Evolutionary conservation across 768 basidiomycete species (phyloP).

Genomic region (Boletus pseudopeckii): DNA sequence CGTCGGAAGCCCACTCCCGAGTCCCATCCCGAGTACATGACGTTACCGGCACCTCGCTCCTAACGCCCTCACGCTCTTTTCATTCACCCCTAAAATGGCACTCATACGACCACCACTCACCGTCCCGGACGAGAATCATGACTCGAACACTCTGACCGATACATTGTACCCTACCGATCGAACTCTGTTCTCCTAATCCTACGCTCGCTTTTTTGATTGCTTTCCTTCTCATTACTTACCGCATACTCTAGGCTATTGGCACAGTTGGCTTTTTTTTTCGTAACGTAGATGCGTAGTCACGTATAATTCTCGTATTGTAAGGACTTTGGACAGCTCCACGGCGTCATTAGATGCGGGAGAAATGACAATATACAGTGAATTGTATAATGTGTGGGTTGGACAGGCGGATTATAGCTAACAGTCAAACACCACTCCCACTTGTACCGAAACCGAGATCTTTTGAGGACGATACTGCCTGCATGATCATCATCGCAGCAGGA

Average conservation of each 20-base stretch:
- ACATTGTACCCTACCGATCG: constrained; percentile 8
- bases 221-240: constrained; percentile 1
- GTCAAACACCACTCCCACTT: too few relatives aligned
- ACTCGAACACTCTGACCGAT: constrained; percentile 8
- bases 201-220: background rate
- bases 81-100: constrained; percentile 23
- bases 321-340: too few relatives aligned
- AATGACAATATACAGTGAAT: too few relatives aligned
- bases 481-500: too few relatives aligned
- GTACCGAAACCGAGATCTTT: too few relatives aligned
- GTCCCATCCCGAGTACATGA: constrained; percentile 17
- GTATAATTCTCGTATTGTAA: too few relatives aligned
- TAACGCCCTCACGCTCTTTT: constrained; percentile 19
- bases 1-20: constrained; percentile 4
- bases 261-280: background rate
- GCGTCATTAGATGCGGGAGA: too few relatives aligned
- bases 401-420: too few relatives aligned
- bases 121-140: constrained; percentile 30
- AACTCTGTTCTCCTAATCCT: constrained; percentile 25
- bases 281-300: too few relatives aligned
- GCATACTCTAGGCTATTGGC: constrained; percentile 13
- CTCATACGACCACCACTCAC: constrained; percentile 22
- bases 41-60: constrained; percentile 12
- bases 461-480: too few relatives aligned
- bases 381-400: too few relatives aligned